These are phyloP conservation scores for Kodamaea ohmeri DNA, from an alignment of 1,139 yeast species.

Conservation along the genomic window DNA sequence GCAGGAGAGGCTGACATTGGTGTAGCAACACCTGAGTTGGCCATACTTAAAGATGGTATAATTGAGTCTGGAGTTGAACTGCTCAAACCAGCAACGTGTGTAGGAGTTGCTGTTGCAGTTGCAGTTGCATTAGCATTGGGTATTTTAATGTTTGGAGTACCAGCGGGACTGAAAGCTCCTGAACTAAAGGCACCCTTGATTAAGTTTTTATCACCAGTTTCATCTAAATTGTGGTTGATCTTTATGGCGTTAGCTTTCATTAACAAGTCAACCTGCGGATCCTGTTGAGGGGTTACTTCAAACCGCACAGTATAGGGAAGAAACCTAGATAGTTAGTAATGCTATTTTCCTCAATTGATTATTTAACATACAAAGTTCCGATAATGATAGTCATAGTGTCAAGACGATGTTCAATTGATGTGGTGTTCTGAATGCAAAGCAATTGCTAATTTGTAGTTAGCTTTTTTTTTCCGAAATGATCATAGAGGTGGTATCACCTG, in stretches of 20 bases:
- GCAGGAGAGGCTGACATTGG: constrained; percentile 5
- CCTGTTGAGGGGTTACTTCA: constrained; percentile 40
- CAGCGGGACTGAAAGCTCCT: constrained; percentile 3
- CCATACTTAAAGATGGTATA: constrained; percentile 20
- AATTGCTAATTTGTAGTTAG: neutral
- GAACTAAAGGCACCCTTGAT: constrained; percentile 8
- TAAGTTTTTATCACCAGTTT: constrained; percentile 5
- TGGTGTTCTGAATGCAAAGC: no score
- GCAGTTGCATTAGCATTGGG: constrained; percentile 1
- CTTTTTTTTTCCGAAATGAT: neutral
- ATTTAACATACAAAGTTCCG: constrained; percentile 58
- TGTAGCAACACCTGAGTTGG: constrained; percentile 4
- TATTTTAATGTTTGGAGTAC: constrained; percentile 2
- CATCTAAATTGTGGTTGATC: constrained; percentile 6
- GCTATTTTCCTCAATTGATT: neutral
- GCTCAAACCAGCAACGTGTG: neutral
- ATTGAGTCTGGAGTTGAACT: constrained; percentile 14
- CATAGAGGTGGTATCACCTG: neutral
- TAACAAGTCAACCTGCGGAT: constrained; percentile 8
- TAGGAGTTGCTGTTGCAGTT: neutral
- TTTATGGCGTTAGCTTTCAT: constrained; percentile 11
- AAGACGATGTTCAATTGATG: neutral
- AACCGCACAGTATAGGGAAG: constrained; percentile 73
- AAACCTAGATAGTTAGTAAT: constrained; percentile 43
- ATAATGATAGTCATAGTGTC: constrained; percentile 53